These are phyloP conservation scores for Ophiosphaerella herpotricha DNA, from an alignment of 2,329 filamentous ascomycete genomes.

Conservation along the genomic window DNA sequence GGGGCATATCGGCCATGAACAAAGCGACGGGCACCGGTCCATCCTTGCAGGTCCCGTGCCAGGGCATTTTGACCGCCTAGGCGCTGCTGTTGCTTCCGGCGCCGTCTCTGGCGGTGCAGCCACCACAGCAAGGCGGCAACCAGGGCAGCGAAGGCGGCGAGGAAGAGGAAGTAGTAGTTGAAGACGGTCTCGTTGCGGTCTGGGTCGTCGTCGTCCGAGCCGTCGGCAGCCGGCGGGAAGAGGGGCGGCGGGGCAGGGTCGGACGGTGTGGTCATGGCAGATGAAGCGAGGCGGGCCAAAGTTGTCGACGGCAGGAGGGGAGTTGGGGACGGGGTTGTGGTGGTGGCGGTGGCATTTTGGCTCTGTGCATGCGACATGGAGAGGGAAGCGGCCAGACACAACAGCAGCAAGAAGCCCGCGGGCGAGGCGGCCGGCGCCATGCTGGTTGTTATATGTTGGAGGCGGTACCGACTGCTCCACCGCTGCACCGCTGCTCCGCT, in stretches of 20 bases:
- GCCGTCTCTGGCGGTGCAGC: slow-evolving; percentile 51
- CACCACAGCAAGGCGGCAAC: slow-evolving; percentile 50
- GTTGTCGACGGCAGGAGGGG: background rate
- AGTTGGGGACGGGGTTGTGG: background rate
- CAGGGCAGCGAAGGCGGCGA: slow-evolving; percentile 56
- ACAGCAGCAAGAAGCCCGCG: background rate
- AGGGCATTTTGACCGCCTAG: slow-evolving; percentile 39
- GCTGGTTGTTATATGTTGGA: background rate
- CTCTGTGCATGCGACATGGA: slow-evolving; percentile 2
- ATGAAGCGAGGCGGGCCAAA: background rate
- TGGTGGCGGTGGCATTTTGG: background rate
- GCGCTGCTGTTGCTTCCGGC: slow-evolving; percentile 33
- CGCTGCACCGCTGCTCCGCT: too few species aligned
- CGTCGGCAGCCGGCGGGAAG: slow-evolving; percentile 10
- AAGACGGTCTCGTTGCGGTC: slow-evolving; percentile 37
- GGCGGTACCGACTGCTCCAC: too few species aligned
- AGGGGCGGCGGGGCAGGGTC: slow-evolving; percentile 8
- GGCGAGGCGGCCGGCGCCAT: background rate
- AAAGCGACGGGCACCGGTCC: slow-evolving; percentile 37
- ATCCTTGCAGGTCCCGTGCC: slow-evolving; percentile 44
- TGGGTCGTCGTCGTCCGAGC: background rate
- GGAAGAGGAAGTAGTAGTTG: slow-evolving; percentile 61
- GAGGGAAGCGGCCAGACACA: background rate
- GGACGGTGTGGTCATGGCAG: background rate
- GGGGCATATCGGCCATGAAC: slow-evolving; percentile 30